Conservation (phyloP, 2,329 filamentous ascomycete genomes). For the Aspergillus alliaceus region DNA sequence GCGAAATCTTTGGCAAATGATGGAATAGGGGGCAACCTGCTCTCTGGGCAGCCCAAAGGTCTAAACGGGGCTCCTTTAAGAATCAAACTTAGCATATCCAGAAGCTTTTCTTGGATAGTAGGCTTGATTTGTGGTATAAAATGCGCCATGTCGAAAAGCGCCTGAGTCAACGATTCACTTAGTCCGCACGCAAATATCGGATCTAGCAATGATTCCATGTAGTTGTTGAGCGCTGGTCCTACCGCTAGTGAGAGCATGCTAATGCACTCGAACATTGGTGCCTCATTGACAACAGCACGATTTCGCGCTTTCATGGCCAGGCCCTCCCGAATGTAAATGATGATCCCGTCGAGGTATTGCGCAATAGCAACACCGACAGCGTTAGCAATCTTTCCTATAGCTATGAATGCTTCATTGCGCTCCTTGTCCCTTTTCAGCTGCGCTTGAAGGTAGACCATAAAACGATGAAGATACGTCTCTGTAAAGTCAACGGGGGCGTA, state of each 20-base stretch:
- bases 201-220: slow-evolving; percentile 92
- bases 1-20: slow-evolving; percentile 88
- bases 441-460: slow-evolving; percentile 93
- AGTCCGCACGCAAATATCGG: slow-evolving; percentile 96
- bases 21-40: slow-evolving; percentile 76
- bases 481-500: slow-evolving; percentile 92
- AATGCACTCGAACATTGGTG: slow-evolving; percentile 93
- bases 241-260: slow-evolving; percentile 94
- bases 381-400: slow-evolving; percentile 94
- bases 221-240: slow-evolving; percentile 94
- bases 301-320: slow-evolving; percentile 75
- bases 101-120: slow-evolving; percentile 86
- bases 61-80: slow-evolving; percentile 90
- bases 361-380: slow-evolving; percentile 94
- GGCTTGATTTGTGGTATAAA: slow-evolving; percentile 94
- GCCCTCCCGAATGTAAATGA: slow-evolving; percentile 90
- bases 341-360: slow-evolving; percentile 89
- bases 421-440: slow-evolving; percentile 96
- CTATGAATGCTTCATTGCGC: slow-evolving; percentile 88
- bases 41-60: slow-evolving; percentile 85
- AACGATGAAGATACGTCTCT: slow-evolving; percentile 82
- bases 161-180: slow-evolving; percentile 90
- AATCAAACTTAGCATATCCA: slow-evolving; percentile 93
- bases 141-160: slow-evolving; percentile 96
- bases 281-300: slow-evolving; percentile 58